Conservation (phyloP, 2,329 filamentous ascomycete species). For the Penicillium vulpinum region DNA sequence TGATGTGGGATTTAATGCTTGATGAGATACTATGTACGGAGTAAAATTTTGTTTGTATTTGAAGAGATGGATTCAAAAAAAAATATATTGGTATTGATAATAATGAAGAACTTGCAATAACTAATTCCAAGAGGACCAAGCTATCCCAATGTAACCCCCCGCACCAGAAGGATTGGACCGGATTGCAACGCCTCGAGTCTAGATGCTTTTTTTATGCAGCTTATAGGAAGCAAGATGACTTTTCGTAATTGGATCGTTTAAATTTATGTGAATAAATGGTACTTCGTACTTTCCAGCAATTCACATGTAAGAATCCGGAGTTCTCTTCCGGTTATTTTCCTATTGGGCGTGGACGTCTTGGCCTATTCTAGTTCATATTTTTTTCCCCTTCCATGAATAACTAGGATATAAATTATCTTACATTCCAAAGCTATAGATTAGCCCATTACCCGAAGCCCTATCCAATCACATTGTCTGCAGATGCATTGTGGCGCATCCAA, state of each 20-base stretch:
- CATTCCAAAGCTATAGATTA: no score
- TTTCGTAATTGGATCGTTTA: not conserved
- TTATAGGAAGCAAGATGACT: not conserved
- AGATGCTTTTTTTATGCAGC: not conserved
- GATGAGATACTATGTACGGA: not conserved
- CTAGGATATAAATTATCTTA: not conserved
- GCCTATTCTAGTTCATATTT: not conserved
- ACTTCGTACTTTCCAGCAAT: not conserved
- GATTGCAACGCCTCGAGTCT: not conserved
- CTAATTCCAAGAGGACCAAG: no score
- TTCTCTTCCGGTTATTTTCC: not conserved
- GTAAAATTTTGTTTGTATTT: not conserved
- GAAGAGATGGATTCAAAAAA: not conserved
- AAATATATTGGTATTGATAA: no score
- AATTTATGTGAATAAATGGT: no score
- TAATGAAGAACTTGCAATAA: no score
- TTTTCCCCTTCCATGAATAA: not conserved
- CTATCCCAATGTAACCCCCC: not conserved
- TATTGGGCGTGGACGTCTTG: not conserved
- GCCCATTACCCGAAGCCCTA: no score
- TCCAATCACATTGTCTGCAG: not conserved
- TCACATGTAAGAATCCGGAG: not conserved
- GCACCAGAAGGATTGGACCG: not conserved
- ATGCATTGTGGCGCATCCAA: not conserved
- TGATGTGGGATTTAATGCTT: constrained; percentile 29